Base-by-base conservation (phyloP, 257 asterid species). In the Echites panduratus region DNA sequence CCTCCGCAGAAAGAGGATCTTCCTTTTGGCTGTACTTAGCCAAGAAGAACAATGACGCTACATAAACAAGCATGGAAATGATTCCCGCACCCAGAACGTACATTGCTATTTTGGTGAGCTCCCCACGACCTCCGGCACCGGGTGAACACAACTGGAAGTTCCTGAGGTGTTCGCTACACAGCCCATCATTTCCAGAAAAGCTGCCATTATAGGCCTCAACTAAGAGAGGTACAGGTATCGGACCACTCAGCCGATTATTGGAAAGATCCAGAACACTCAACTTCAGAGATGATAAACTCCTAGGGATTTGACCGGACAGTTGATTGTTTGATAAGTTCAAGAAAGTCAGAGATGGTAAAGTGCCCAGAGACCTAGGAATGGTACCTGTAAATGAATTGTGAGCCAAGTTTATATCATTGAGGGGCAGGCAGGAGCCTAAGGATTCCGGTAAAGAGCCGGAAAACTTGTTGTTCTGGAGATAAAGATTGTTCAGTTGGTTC, bases 241-340 rank as follows among this genome's bases (percentile, higher is more conserved):
- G 70, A 17, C 45, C 68, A 22, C 85, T 80, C 59, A 93, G 76
- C 9, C 38, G 74, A 70, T 93, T 93, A 35, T 88, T 14, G 1
- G 98, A 89, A 10, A 93, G 85, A 73, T 91, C 98, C 22, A 93
- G 88, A 43, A 93, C 81, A 44, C 85, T 93, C 13, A 93, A 87
- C 79, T 70, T 84, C 24, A 88, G 76, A 48, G 89, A 77, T 12
- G 97, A 82, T 13, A 93, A 76, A 67, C 88, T 71, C 19, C n/a
- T 73, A 0, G 98, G 98, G 67, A 93, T 93, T 16, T 68, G 75
- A 14, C 98, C 98, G 4, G 90, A 82, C 67, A 93, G 85, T 29
- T 85, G 87, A 76, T 93, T 93, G 16, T 79, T 80, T 8, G 98
- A 88, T 40, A 93, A 65, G 73, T 91, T 91, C 72, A 93, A 73